A percentile compares a stretch with the other conserved stretches of the same genome.
Evolutionary conservation across 2,329 filamentous ascomycete genomes (phyloP).

Genomic region (Microdochium paspali): DNA sequence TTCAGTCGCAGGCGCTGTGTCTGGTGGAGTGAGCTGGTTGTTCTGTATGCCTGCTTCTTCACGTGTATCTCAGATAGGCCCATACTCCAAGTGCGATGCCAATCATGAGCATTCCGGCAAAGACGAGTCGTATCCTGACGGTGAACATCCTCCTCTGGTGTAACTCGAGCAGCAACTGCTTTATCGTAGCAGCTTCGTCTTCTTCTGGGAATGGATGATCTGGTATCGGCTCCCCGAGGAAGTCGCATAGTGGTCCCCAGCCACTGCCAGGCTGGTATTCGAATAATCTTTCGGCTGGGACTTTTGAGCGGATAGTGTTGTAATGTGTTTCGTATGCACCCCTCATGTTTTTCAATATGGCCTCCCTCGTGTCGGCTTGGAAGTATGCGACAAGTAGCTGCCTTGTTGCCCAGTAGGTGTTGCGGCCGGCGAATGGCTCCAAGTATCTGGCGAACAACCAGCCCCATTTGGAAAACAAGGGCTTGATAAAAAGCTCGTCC

Average conservation of each 20-base stretch:
- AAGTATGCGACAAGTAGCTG: conserved; percentile 5
- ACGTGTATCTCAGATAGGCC: not conserved
- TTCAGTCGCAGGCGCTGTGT: not conserved
- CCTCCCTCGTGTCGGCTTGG: not conserved
- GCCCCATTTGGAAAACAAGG: conserved; percentile 7
- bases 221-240: conserved; percentile 10
- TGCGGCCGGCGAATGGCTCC: conserved; percentile 15
- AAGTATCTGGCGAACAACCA: conserved; percentile 5
- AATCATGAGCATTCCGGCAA: not conserved
- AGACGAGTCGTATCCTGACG: not conserved
- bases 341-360: conserved; percentile 1
- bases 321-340: conserved; percentile 10
- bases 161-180: not conserved
- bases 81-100: not conserved
- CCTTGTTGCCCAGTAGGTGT: conserved; percentile 4
- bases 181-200: conserved; percentile 3
- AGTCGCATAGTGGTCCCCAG: conserved; percentile 14
- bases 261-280: conserved; percentile 12
- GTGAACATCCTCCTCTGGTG: not conserved
- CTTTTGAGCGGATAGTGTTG: conserved; percentile 4
- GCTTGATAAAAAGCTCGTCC: conserved; percentile 10
- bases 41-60: not conserved
- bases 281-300: conserved; percentile 8
- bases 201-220: conserved; percentile 5
- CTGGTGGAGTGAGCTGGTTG: not conserved